These are phyloP conservation scores for Myxozyma mucilagina DNA, from an alignment of 805 yeast genomes.

Conservation along the genomic window DNA sequence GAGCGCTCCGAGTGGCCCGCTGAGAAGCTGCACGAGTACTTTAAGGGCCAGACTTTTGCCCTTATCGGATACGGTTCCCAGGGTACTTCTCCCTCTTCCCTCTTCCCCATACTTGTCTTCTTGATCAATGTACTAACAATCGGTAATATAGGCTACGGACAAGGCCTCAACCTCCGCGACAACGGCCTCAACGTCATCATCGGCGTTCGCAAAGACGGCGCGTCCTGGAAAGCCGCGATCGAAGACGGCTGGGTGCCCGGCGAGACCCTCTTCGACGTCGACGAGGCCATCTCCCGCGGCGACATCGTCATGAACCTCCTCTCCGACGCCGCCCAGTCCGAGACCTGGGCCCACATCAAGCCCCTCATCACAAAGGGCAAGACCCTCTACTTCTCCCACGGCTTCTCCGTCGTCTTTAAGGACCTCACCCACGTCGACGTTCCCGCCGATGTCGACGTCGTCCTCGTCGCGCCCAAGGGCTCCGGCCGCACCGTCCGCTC, in stretches of 20 bases:
- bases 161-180: slow-evolving; percentile 98
- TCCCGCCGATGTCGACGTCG: slow-evolving; percentile 92
- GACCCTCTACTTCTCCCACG: slow-evolving; percentile 98
- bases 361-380: slow-evolving; percentile 95
- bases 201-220: slow-evolving; percentile 98
- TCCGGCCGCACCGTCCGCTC: slow-evolving; percentile 99
- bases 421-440: slow-evolving; percentile 94
- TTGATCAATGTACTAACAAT: neutral
- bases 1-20: slow-evolving; percentile 99
- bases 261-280: slow-evolving; percentile 91
- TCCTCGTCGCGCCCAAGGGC: slow-evolving; percentile 99
- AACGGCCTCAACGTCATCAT: slow-evolving; percentile 96
- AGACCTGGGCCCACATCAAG: slow-evolving; percentile 86
- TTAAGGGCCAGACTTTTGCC: slow-evolving; percentile 97
- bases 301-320: slow-evolving; percentile 95
- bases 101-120: neutral
- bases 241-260: slow-evolving; percentile 99
- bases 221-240: slow-evolving; percentile 98
- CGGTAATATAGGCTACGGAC: slow-evolving; percentile 89
- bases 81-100: slow-evolving; percentile 50
- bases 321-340: slow-evolving; percentile 99
- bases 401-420: slow-evolving; percentile 99
- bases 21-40: slow-evolving; percentile 92
- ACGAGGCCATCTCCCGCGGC: slow-evolving; percentile 91
- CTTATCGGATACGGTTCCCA: slow-evolving; percentile 99